Evolutionary conservation across 108 stramenopile species (phyloP), one percentile per base, ranked within the genome.

Genomic region (Mediolabrus comicus): DNA sequence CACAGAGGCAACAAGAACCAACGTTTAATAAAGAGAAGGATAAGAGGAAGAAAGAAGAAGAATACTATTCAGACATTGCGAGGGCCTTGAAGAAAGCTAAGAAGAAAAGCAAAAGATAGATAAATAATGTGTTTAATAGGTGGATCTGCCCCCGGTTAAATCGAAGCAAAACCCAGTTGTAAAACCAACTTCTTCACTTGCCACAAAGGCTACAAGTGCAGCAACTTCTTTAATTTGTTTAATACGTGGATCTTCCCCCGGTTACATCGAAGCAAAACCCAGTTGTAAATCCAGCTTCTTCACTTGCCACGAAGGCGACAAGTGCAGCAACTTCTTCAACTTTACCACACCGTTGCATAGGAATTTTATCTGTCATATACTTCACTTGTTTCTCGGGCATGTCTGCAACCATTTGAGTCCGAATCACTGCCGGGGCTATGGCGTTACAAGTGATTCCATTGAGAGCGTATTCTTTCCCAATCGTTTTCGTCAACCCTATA

Each of bases 401-500:
- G 36, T 71, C 83, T 27, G 65, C 85, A 5, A 88, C 90, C 85
- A 92, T 86, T 53, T 81, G 67, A 17, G 90, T 92, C 25, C 77
- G 72, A 17, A 92, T 81, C 1, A 87, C 86, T 9, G 86, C 90
- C 2, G 90, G 90, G 22, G 82, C 82, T 35, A 92, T 68, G 29
- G 86, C 81, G 68, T 92, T 92, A 61, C 79, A 81, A 1, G 87
- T 88, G 31, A 92, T 83, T 38, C 87, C 87, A 58, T 70, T 80
- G 31, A 83, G 33, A n/a, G 87, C 90, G 62, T 86, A 86, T 52
- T 92, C 90, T 53, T 88, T 87, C 17, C 86, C 90, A n/a, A 89
- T 57, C 5, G 83, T 82, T 65, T 89, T 89, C 9, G 86, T 86
- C 8, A 92, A 65, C 6, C 86, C 88, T 60, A 92, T 86, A 7